These are phyloP conservation scores for Paxillus involutus DNA, from an alignment of 768 basidiomycete species.

Conservation along the genomic window DNA sequence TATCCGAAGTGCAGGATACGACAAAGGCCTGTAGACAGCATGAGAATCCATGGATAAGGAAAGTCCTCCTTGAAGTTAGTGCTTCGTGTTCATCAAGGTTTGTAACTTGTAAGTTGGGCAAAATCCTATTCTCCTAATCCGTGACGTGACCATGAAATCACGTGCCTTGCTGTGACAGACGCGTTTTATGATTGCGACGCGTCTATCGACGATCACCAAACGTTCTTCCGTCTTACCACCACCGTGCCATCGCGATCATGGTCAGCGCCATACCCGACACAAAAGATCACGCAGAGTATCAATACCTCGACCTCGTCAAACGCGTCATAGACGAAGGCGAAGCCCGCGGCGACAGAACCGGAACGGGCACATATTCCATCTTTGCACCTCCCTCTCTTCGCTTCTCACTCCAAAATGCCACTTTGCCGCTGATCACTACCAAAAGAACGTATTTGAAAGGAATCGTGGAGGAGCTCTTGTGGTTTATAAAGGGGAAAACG, in stretches of 20 bases:
- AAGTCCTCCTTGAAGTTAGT: neutral
- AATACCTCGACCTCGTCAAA: conserved; percentile 84
- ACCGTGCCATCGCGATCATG: neutral
- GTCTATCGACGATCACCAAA: neutral
- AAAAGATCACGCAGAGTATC: conserved; percentile 72
- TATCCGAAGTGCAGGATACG: neutral
- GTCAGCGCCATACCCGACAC: neutral
- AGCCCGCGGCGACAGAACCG: conserved; percentile 84
- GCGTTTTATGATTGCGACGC: conserved; percentile 9
- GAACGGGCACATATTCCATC: conserved; percentile 88
- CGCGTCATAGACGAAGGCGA: conserved; percentile 77
- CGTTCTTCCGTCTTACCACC: conserved; percentile 2
- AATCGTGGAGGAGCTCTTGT: conserved; percentile 90
- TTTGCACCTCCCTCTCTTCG: conserved; percentile 91
- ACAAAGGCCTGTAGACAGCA: conserved; percentile 6
- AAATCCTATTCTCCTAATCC: neutral
- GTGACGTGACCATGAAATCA: conserved; percentile 14
- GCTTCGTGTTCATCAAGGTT: neutral
- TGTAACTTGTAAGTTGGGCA: no score
- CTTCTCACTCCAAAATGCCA: conserved; percentile 76
- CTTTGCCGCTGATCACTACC: conserved; percentile 89
- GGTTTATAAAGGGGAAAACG: conserved; percentile 88
- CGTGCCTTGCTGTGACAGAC: neutral
- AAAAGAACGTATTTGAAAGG: conserved; percentile 93
- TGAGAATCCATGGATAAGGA: neutral